Evolutionary conservation across 106 monocot species (phyloP).

Genomic region (Chionographis japonica): DNA sequence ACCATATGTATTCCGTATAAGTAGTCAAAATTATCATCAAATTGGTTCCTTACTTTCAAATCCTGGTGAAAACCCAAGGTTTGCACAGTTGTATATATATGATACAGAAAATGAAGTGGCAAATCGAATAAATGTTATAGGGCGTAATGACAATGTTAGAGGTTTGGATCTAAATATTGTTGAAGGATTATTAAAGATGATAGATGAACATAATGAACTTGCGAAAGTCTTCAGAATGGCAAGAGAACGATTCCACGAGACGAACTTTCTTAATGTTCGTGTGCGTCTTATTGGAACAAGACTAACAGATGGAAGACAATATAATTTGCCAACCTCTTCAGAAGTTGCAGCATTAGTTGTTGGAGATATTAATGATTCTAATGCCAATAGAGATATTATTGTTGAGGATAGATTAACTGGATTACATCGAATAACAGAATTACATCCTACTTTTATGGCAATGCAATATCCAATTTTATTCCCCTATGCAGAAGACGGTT

Average conservation of each 20-base stretch:
- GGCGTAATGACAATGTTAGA: too few relatives aligned
- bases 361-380: background rate
- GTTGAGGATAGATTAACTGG: background rate
- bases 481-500: constrained; percentile 26
- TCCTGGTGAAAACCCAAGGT: background rate
- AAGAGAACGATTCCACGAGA: background rate
- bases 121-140: constrained; percentile 2
- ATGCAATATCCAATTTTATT: constrained; percentile 26
- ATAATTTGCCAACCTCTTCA: constrained; percentile 1
- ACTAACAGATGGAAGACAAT: background rate
- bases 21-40: constrained; percentile 9
- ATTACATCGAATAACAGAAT: constrained; percentile 7
- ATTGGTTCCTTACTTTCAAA: constrained; percentile 7
- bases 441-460: constrained; percentile 14
- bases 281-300: background rate
- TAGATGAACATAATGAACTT: constrained; percentile 7
- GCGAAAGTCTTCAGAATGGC: constrained; percentile 6
- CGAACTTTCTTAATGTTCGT: background rate
- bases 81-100: constrained; percentile 25
- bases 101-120: constrained; percentile 14
- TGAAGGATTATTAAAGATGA: background rate
- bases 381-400: constrained; percentile 12
- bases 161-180: background rate
- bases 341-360: constrained; percentile 15
- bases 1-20: constrained; percentile 11